These are phyloP conservation scores for Camellia oleifera DNA, from an alignment of 179 eudicot genomes.

Conservation along the genomic window DNA sequence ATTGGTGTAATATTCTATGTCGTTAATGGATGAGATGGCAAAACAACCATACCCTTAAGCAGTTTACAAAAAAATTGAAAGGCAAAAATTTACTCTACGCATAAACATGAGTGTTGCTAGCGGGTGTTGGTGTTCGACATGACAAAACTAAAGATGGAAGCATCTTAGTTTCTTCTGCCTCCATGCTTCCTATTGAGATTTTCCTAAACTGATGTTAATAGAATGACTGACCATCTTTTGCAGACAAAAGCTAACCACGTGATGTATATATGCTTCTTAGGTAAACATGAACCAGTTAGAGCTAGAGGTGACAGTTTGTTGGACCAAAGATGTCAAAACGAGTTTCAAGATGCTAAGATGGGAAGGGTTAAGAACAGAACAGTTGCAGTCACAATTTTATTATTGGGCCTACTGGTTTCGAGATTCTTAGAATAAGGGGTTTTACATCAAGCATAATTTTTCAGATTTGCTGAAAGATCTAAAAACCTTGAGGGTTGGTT, in stretches of 20 bases:
- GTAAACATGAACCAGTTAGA: neutral
- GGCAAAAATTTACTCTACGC: neutral
- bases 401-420: too few relatives aligned
- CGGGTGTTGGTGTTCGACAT: neutral
- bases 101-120: neutral
- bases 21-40: neutral
- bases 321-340: neutral
- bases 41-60: neutral
- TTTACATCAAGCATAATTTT: neutral
- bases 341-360: neutral
- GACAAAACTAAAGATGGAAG: neutral
- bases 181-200: neutral
- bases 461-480: neutral
- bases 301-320: neutral
- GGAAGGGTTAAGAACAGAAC: slow-evolving; percentile 6
- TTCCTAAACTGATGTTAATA: neutral
- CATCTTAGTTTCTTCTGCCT: neutral
- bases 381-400: neutral
- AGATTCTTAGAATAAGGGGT: neutral
- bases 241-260: neutral
- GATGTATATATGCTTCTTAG: neutral
- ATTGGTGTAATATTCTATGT: neutral
- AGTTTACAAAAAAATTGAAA: neutral
- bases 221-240: neutral
- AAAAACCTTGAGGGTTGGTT: too few relatives aligned